Evolutionary conservation across 768 basidiomycete species (phyloP).

Genomic region (Pulveroboletus sp.): DNA sequence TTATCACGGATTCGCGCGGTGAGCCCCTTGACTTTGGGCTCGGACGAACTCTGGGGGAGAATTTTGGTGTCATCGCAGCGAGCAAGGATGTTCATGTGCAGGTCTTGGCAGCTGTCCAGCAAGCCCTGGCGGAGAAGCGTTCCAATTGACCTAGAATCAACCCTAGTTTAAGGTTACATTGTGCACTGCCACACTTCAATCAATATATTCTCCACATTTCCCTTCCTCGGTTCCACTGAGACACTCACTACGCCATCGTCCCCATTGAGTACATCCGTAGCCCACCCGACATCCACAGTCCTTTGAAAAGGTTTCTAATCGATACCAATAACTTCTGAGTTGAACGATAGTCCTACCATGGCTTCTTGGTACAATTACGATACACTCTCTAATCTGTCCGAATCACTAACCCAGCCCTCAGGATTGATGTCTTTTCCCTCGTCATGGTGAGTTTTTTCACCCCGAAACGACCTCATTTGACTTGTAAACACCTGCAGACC

Average conservation of each 20-base stretch:
- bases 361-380: slow-evolving; percentile 9
- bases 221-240: no score
- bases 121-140: slow-evolving; percentile 39
- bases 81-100: slow-evolving; percentile 65
- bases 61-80: slow-evolving; percentile 85
- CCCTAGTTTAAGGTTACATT: neutral
- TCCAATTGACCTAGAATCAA: neutral
- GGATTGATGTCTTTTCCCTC: slow-evolving; percentile 21
- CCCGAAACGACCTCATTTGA: neutral
- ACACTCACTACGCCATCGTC: no score
- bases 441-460: slow-evolving; percentile 4
- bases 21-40: slow-evolving; percentile 78
- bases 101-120: slow-evolving; percentile 73
- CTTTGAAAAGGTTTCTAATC: no score
- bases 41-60: slow-evolving; percentile 81
- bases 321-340: neutral
- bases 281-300: no score
- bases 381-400: neutral
- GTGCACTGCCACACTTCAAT: neutral
- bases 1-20: slow-evolving; percentile 85
- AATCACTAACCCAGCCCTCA: neutral
- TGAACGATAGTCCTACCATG: slow-evolving; percentile 4
- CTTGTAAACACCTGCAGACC: slow-evolving; percentile 34
- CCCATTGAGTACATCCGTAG: no score
- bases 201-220: neutral